A percentile compares a stretch with the other conserved stretches of the same genome.
These are phyloP conservation scores for Xanthoceras sorbifolium DNA, from an alignment of 345 rosid genomes.

Conservation along the genomic window DNA sequence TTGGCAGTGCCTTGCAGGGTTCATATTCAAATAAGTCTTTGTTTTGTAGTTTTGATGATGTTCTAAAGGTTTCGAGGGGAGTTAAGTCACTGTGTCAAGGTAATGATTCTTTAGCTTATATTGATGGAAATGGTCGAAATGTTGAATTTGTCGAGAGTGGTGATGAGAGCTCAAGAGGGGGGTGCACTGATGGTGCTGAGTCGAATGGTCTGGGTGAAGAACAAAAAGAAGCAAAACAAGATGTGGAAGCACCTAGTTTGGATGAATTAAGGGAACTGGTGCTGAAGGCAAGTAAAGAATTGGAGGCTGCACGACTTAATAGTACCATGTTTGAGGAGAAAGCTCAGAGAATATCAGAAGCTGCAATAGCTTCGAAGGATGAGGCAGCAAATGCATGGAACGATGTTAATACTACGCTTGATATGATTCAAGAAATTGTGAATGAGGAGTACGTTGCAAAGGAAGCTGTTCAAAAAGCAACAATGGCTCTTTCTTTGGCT, in stretches of 20 bases:
- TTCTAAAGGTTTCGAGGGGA: slow-evolving; percentile 32
- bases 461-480: slow-evolving; percentile 76
- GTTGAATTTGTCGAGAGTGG: slow-evolving; percentile 41
- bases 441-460: slow-evolving; percentile 65
- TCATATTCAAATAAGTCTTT: slow-evolving; percentile 28
- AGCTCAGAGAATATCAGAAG: slow-evolving; percentile 82
- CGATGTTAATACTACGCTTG: slow-evolving; percentile 57
- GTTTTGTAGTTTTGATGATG: slow-evolving; percentile 30
- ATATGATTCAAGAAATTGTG: slow-evolving; percentile 59
- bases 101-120: slow-evolving; percentile 58
- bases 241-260: slow-evolving; percentile 39
- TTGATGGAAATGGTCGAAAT: slow-evolving; percentile 59
- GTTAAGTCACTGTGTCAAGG: slow-evolving; percentile 53
- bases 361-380: slow-evolving; percentile 84
- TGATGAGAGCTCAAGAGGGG: slow-evolving; percentile 37
- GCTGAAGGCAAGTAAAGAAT: slow-evolving; percentile 58
- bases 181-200: slow-evolving; percentile 30
- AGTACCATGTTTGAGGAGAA: slow-evolving; percentile 84
- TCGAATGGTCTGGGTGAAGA: slow-evolving; percentile 31
- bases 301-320: slow-evolving; percentile 78
- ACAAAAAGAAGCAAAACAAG: slow-evolving; percentile 41
- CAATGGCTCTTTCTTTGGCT: slow-evolving; percentile 82
- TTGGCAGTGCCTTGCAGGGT: slow-evolving; percentile 31
- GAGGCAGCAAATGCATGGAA: slow-evolving; percentile 65
- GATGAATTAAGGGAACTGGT: slow-evolving; percentile 66